phyloP scores from a whole-genome alignment of 129 eudicot genomes.

The Glebionis coronaria region DNA sequence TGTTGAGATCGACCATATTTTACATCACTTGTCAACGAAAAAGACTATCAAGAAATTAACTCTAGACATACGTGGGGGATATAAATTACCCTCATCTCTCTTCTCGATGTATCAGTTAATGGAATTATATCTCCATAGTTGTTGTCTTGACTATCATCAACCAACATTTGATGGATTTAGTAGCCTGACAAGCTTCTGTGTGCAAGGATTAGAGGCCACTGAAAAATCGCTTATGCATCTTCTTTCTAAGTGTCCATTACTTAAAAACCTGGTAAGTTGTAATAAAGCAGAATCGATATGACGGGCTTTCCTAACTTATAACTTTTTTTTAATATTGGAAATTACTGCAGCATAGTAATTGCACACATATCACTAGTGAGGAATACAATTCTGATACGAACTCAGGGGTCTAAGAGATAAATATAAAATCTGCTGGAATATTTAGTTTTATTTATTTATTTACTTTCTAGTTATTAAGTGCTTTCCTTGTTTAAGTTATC shows the following conservation, averaged over 20 bases:
- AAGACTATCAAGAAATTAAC: constrained; percentile 14
- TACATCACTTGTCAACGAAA: constrained; percentile 18
- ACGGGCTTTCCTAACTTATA: not conserved
- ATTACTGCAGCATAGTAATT: not conserved
- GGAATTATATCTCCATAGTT: not conserved
- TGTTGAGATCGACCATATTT: constrained; percentile 23
- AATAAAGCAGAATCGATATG: too few species aligned
- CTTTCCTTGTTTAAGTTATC: too few species aligned
- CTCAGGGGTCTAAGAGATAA: too few species aligned
- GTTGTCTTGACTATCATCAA: not conserved
- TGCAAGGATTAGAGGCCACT: not conserved
- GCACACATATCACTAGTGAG: not conserved
- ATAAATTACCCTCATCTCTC: not conserved
- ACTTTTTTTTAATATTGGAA: not conserved
- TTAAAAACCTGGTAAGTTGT: too few species aligned
- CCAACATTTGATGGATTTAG: not conserved
- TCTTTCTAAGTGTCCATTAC: too few species aligned
- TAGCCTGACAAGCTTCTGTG: constrained; percentile 1
- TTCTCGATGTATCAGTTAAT: constrained; percentile 5
- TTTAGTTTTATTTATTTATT: too few species aligned
- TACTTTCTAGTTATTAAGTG: too few species aligned
- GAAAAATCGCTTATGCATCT: not conserved
- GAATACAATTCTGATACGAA: too few species aligned
- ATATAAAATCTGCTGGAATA: too few species aligned
- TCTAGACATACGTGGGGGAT: not conserved